Base-by-base conservation (phyloP, 371 early-diverging fungal genomes). In the Neoconidiobolus thromboides region DNA sequence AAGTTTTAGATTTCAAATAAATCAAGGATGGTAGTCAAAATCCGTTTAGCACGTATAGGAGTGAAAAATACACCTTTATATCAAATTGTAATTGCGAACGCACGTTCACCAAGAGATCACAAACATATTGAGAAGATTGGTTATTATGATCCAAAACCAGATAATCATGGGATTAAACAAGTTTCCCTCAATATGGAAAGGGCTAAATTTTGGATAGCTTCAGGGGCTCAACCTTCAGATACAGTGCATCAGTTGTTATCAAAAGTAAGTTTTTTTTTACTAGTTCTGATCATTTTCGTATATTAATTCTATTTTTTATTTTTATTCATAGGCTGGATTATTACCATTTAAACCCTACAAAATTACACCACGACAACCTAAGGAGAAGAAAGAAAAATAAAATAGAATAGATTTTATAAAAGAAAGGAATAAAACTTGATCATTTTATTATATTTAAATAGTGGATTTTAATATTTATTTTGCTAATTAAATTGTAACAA, bases 201-300 rank as follows among this genome's bases (percentile, higher is more conserved):
- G 52, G 84, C 86, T 64, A 92, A 94, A 69, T 91, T 95, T 72
- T 97, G 98, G 98, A 73, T 97, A 59, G 82, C 86, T 9, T 89
- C 86, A 9, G 96, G 96, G 40, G 98, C 96, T 9, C 91, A 93
- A 73, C 94, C 95, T 4, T 75, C 85, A 10, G 88, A 87, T 41
- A 73, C 85, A 9, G 96, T 93, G 6, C 81, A 83, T 36, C 86
- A 87, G 65, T 68, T 97, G 62, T 72, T 97, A 26, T 83, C 86
- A 62, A 92, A 89, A 78, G 95, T 92, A 64, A 67, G 68, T 9
- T 57, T 26, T 46, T 14, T 3, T n/a, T 43, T 39, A 39, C 5
- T 36, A 37, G n/a, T 55, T 43, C 2, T 57, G 3, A 15, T 4
- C 1, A 44, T 42, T 43, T 43, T 12, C 40, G 7, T 7, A 57